Base-by-base conservation (phyloP, 192 early-diverging fungal genomes). In the Chytriomyces confervae region DNA sequence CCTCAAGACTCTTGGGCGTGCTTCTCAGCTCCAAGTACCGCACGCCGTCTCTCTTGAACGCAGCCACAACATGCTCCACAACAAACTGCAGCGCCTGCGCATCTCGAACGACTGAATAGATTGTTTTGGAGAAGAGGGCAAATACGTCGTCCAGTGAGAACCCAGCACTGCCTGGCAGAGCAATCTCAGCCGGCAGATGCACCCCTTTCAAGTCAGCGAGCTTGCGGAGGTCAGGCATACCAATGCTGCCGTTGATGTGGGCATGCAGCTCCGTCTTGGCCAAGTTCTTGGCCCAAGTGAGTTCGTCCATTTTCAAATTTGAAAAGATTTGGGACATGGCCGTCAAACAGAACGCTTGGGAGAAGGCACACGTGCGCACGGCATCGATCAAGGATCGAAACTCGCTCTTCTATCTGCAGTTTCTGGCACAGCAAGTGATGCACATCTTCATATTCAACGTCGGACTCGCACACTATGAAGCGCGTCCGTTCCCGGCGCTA, bases 241-340 rank as follows among this genome's bases (percentile, higher is more conserved):
- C 43, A 2, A 74, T 45, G 18, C 46, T 50, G 10, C 76, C 76
- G 29, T 77, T 77, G 6, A 77, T 20, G 46, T 77, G 76, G 18
- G 76, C 76, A 49, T 77, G 76, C 24, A 77, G 43, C 45, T 77
- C 76, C 16, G 44, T 23, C 29, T 77, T 77, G 20, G 43, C 66
- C 8, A 77, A 29, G 10, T n/a, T 13, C 23, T n/a, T 36, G 43
- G 72, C 72, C 72, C 72, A 74, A 36, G 29, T 36, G 29, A 36
- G 29, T 36, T 36, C 29, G 29, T 36, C 29, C 29, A 36, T 36
- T 36, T 36, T 36, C 29, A 36, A 0, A 36, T n/a, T n/a, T n/a
- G 2, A 2, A 36, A 36, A 36, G 0, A 36, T 36, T 36, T 36
- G 29, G 29, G 29, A 36, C 1, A 36, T 36, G 29, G 29, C 29